These are phyloP conservation scores for Tolypocladium cylindrosporum DNA, from an alignment of 2,329 filamentous ascomycete genomes.

Conservation along the genomic window DNA sequence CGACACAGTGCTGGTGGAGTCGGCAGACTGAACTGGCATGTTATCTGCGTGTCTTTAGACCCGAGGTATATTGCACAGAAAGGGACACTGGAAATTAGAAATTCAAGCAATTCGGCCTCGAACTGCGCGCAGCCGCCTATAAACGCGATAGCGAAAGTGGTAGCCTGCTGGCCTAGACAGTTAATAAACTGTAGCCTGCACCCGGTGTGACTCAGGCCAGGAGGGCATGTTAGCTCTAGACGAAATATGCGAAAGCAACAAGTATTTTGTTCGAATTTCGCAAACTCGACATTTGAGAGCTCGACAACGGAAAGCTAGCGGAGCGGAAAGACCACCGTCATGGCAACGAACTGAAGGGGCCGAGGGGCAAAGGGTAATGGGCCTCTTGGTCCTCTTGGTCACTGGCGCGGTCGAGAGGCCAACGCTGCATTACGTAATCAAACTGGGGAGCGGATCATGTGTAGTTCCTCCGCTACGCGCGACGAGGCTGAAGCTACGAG, in stretches of 20 bases:
- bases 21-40: not conserved
- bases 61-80: not conserved
- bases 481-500: constrained; percentile 14
- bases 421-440: constrained; percentile 1
- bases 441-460: constrained; percentile 1
- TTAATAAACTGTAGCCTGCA: not conserved
- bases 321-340: not conserved
- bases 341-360: not conserved
- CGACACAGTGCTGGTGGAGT: not conserved
- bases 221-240: not conserved
- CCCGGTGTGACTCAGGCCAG: not conserved
- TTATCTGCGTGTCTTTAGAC: not conserved
- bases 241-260: not conserved
- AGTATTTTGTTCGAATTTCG: not conserved
- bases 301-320: not conserved
- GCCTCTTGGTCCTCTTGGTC: too few species aligned
- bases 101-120: not conserved
- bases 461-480: constrained; percentile 10
- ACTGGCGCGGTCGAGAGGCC: not conserved
- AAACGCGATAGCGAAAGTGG: not conserved
- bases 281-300: not conserved
- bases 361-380: not conserved
- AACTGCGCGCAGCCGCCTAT: not conserved
- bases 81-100: not conserved
- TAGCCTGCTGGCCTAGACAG: not conserved